These are phyloP conservation scores for Leccinum truebloodii DNA, from an alignment of 768 basidiomycete genomes.

Conservation along the genomic window DNA sequence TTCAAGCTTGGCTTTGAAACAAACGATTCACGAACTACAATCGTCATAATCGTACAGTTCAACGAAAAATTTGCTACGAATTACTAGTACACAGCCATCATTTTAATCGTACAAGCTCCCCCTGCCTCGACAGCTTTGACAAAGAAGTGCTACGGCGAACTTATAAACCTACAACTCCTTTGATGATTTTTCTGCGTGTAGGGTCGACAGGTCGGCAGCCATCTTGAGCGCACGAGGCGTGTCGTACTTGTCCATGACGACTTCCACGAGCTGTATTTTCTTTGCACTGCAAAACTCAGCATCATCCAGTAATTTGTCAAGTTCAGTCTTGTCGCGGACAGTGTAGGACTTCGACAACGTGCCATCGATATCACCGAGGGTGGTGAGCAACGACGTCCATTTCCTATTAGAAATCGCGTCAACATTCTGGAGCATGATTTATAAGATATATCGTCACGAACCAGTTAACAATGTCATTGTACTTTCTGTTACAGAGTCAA, in stretches of 20 bases:
- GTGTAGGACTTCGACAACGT: slow-evolving; percentile 60
- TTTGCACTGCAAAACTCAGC: slow-evolving; percentile 59
- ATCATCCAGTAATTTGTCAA: slow-evolving; percentile 67
- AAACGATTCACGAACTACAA: too few relatives aligned
- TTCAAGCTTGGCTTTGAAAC: not conserved
- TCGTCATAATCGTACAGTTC: too few relatives aligned
- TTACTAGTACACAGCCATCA: not conserved
- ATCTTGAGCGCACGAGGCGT: slow-evolving; percentile 64
- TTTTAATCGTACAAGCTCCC: slow-evolving; percentile 5
- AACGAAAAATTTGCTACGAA: not conserved
- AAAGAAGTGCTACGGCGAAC: not conserved
- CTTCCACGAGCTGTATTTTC: slow-evolving; percentile 78
- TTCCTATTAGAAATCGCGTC: slow-evolving; percentile 39
- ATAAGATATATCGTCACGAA: slow-evolving; percentile 20
- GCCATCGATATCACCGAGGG: slow-evolving; percentile 53
- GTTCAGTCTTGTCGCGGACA: slow-evolving; percentile 64
- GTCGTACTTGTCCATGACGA: slow-evolving; percentile 72
- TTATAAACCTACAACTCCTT: slow-evolving; percentile 17
- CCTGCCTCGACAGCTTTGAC: not conserved
- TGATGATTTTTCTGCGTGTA: slow-evolving; percentile 18
- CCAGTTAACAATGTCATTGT: slow-evolving; percentile 87
- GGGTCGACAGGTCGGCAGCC: slow-evolving; percentile 42
- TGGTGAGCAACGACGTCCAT: slow-evolving; percentile 63
- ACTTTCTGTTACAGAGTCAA: slow-evolving; percentile 48
- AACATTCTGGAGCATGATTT: not conserved